Evolutionary conservation across 1,284 basidiomycete genomes (phyloP), one percentile per base, ranked within the genome.

Genomic region (Pseudozyma flocculosa): DNA sequence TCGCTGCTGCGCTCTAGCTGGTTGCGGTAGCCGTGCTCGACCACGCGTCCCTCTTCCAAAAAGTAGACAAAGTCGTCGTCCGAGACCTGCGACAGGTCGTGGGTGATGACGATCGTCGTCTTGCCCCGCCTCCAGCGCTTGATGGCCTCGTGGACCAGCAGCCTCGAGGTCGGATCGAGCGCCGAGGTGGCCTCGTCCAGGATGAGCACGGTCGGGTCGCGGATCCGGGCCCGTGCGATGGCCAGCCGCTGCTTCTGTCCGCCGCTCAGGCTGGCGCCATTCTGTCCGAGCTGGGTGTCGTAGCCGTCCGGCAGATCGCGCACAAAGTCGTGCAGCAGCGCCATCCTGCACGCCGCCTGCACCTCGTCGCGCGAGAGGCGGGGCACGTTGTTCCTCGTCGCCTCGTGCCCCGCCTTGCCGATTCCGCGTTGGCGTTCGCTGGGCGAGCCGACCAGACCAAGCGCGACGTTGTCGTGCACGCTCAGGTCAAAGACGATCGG

Each of bases 171-270:
- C 19, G 87, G 85, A 80, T 98, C 95, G 52, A 98, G 84, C 5
- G 94, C 93, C 2, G 92, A 95, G 7, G 93, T 97, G 1, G 91
- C 89, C 82, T 98, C 95, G 75, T 98, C 95, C 30, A 98, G 86
- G 73, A 98, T 88, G 59, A 98, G 82, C 17, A 98, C 87, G 1
- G 87, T 85, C 0, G 94, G 92, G 78, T 98, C 85, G 46, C 92
- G 83, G 50, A 98, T 80, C 54, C 85, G 83, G 2, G 92, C 93
- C 47, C 94, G 82, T 1, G 95, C 94, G 61, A 98, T 87, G 1
- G 92, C 90, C 17, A 99, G 77, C 11, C 95, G 81, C 80, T 99
- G 95, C 68, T 86, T 86, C 82, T 98, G 95, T 3, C 94, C 94
- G 23, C 95, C 94, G 59, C 88, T 91, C 57, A 97, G 80, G 46